These are phyloP conservation scores for Penicillium simplicissimum DNA, from an alignment of 495 filamentous ascomycete genomes.

Conservation along the genomic window DNA sequence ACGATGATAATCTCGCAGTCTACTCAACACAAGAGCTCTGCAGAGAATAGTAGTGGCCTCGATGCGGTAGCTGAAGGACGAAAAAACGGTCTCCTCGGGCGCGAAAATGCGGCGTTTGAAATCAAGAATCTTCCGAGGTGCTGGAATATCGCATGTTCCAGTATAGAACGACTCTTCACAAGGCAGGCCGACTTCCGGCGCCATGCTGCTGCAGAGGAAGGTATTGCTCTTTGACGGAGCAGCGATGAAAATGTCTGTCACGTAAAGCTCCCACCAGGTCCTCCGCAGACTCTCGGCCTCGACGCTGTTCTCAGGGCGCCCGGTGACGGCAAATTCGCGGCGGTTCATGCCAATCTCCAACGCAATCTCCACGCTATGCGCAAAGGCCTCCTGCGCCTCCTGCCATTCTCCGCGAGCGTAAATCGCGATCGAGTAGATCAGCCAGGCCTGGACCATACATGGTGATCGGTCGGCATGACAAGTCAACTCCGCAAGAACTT, in stretches of 20 bases:
- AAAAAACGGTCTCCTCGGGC: constrained; percentile 38
- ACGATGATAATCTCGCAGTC: constrained; percentile 37
- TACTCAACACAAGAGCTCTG: constrained; percentile 40
- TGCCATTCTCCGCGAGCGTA: constrained; percentile 37
- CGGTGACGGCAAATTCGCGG: constrained; percentile 32
- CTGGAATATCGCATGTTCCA: constrained; percentile 29
- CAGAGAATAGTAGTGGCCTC: constrained; percentile 42
- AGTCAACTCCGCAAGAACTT: constrained; percentile 27
- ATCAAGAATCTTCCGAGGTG: constrained; percentile 31
- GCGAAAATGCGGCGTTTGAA: constrained; percentile 42
- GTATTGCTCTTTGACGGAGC: constrained; percentile 31
- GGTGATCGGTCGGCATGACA: constrained; percentile 32
- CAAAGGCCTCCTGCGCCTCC: constrained; percentile 36
- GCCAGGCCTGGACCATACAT: constrained; percentile 40
- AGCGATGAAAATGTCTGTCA: constrained; percentile 41
- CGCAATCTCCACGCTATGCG: constrained; percentile 34
- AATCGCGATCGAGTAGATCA: constrained; percentile 40
- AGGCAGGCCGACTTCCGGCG: constrained; percentile 39
- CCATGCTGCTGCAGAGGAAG: constrained; percentile 35
- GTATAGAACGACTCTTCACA: constrained; percentile 43
- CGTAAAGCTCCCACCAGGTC: constrained; percentile 48
- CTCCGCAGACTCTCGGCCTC: constrained; percentile 44
- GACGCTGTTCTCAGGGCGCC: constrained; percentile 24
- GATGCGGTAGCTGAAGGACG: constrained; percentile 47
- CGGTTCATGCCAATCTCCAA: constrained; percentile 42